Base-by-base conservation (phyloP, 768 basidiomycete species). In the Suillus subalutaceus region DNA sequence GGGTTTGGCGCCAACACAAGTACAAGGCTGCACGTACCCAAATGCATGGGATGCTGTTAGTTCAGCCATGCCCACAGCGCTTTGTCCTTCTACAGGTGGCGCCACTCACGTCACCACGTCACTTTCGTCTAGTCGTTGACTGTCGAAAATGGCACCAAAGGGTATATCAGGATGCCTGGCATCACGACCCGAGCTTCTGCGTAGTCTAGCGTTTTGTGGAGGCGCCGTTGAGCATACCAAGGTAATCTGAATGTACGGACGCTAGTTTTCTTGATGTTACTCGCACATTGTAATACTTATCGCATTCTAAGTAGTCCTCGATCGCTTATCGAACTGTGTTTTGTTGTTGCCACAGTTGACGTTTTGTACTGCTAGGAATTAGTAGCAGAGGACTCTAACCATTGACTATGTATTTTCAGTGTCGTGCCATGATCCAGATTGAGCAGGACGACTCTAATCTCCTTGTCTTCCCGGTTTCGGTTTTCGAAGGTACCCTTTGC, bases 11-110 rank as follows among this genome's bases (percentile, higher is more conserved):
- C 87, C 83, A 72, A 87, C 86, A 20, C 80, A 85, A 32, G 81
- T 92, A 56, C 76, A 81, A 59, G 90, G 89, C 8, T 92, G 91
- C 71, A 78, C 74, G 57, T 91, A 92, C 72, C 89, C 87, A 23
- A 77, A 87, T 26, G 26, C 26, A 26, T 70, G 89, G 87, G 79
- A 85, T 69, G 88, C 87, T 26, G 83, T 84, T 30, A 78, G 77
- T 64, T 83, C 80, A 20, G 57, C 82, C 53, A 73, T 89, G 66
- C 86, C 86, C 37, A 74, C 82, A 38, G 76, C 83, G 26, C 73
- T 80, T 30, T 87, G 86, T 70, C 70, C 73, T 38, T 60, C 72
- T 2, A 60, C 63, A 41, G 16, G 38, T 4, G 23, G 16, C 32
- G 4, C 32, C 32, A 32, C 32, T 5, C 32, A 1, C 4, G 32